These are phyloP conservation scores for Chenopodium formosanum DNA, from an alignment of 148 eudicot genomes.

Conservation along the genomic window DNA sequence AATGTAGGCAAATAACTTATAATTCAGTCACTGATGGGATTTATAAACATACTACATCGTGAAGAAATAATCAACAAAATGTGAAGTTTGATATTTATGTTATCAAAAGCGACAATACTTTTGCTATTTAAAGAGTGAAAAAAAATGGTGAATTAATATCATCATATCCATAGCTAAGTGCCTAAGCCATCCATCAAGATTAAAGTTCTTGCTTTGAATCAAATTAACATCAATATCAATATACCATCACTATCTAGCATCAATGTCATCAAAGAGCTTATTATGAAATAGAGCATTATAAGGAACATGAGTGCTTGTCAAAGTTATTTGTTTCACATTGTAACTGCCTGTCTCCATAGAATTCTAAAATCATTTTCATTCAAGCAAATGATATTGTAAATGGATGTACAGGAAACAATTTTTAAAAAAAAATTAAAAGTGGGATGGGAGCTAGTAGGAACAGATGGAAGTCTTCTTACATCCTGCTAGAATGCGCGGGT, in stretches of 20 bases:
- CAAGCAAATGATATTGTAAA: neutral
- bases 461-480: slow-evolving; percentile 49
- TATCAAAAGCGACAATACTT: neutral
- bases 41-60: neutral
- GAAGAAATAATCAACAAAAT: neutral
- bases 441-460: neutral
- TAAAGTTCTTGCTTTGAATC: neutral
- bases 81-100: neutral
- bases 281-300: neutral
- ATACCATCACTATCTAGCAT: neutral
- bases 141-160: neutral
- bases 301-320: neutral
- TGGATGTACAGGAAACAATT: neutral
- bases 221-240: neutral
- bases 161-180: neutral
- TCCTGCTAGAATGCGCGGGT: slow-evolving; percentile 84
- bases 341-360: neutral
- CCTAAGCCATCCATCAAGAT: neutral
- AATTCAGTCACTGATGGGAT: neutral
- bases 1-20: neutral
- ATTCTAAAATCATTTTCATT: neutral
- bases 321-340: neutral
- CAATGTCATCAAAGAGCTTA: neutral
- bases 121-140: neutral
- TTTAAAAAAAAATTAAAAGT: neutral